Percentiles rank a stretch among this genome's conserved stretches.
Evolutionary conservation across 1,284 basidiomycete species (phyloP).

Genomic region (Pseudozyma sp.): DNA sequence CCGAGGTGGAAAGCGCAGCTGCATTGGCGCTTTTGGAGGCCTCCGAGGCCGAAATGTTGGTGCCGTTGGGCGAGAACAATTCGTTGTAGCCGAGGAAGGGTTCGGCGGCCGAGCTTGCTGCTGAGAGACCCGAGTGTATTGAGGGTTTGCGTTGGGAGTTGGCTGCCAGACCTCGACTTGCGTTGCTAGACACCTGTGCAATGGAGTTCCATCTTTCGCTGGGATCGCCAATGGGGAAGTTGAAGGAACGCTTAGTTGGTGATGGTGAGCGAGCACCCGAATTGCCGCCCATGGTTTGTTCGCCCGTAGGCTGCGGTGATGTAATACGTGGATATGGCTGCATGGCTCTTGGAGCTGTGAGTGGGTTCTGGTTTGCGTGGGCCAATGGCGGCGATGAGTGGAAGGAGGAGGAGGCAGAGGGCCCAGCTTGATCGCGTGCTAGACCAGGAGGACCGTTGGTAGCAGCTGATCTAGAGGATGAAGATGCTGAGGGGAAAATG

Average conservation of each 20-base stretch:
- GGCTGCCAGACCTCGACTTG: constrained; percentile 8
- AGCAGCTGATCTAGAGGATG: constrained; percentile 17
- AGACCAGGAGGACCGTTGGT: constrained; percentile 11
- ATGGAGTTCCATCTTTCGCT: constrained; percentile 61
- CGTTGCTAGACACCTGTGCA: constrained; percentile 30
- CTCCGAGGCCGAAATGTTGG: constrained; percentile 32
- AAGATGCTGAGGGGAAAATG: constrained; percentile 11
- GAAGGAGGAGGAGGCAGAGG: constrained; percentile 16
- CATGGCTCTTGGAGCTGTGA: constrained; percentile 51
- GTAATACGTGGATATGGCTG: constrained; percentile 54
- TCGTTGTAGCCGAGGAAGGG: constrained; percentile 62
- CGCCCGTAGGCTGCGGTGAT: constrained; percentile 50
- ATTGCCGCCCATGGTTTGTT: constrained; percentile 3
- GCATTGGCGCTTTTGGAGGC: constrained; percentile 28
- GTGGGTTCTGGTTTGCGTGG: constrained; percentile 19
- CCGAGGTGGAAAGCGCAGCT: constrained; percentile 43
- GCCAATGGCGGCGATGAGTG: constrained; percentile 30
- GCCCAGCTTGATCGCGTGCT: constrained; percentile 2
- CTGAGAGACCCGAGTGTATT: constrained; percentile 24
- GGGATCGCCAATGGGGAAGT: constrained; percentile 53
- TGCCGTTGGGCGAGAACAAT: constrained; percentile 45
- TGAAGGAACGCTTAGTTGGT: constrained; percentile 53
- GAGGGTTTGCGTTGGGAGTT: constrained; percentile 43
- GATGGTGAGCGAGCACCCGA: constrained; percentile 54
- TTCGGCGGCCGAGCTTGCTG: constrained; percentile 28